Evolutionary conservation across 768 basidiomycete species (phyloP).

Genomic region (Galerina sulciceps): DNA sequence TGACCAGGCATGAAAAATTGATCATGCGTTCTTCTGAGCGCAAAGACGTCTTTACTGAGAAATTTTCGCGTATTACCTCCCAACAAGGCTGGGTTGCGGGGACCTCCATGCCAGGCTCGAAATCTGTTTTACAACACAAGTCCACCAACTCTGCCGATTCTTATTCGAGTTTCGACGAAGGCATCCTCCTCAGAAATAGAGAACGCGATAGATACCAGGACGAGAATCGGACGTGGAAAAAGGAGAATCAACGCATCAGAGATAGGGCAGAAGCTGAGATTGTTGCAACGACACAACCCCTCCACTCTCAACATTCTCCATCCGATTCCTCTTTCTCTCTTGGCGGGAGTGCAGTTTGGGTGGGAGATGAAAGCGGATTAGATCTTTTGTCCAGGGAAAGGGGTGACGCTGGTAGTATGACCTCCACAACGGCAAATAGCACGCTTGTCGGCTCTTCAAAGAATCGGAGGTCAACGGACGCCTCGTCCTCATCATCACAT

Average conservation of each 20-base stretch:
- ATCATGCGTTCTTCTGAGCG: conserved; percentile 90
- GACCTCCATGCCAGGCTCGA: conserved; percentile 26
- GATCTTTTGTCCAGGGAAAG: conserved; percentile 52
- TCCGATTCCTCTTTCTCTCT: conserved; percentile 77
- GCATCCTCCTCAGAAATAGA: conserved; percentile 51
- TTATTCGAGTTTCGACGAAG: conserved; percentile 73
- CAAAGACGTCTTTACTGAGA: conserved; percentile 91
- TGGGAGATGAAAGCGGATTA: conserved; percentile 71
- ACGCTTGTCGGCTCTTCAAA: conserved; percentile 46
- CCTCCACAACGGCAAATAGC: conserved; percentile 41
- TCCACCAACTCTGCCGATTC: conserved; percentile 64
- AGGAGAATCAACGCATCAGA: conserved; percentile 28
- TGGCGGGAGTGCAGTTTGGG: conserved; percentile 85
- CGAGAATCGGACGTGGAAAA: conserved; percentile 39
- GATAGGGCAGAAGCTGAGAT: conserved; percentile 42
- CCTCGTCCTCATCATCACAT: conserved; percentile 74
- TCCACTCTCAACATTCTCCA: conserved; percentile 53
- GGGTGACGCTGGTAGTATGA: conserved; percentile 43
- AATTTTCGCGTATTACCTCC: conserved; percentile 53
- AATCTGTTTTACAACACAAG: conserved; percentile 40
- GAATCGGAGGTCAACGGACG: conserved; percentile 71
- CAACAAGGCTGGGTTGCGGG: conserved; percentile 32
- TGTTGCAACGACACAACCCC: conserved; percentile 29
- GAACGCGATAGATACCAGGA: conserved; percentile 34
- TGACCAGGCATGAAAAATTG: conserved; percentile 84